Percentiles rank a stretch among this genome's conserved stretches.
Evolutionary conservation across 768 basidiomycete genomes (phyloP).

Genomic region (Tulasnella calospora): DNA sequence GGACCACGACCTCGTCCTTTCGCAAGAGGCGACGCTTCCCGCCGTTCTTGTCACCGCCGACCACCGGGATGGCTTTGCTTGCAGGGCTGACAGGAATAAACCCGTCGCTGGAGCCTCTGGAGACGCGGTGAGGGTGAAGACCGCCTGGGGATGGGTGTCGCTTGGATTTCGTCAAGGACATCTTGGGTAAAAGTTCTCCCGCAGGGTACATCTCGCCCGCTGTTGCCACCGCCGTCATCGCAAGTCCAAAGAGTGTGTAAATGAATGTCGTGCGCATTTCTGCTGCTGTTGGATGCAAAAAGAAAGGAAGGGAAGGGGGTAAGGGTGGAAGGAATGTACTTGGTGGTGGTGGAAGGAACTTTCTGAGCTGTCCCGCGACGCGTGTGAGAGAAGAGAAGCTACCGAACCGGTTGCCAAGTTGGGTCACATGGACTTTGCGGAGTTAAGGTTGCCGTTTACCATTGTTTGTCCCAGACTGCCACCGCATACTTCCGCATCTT

Average conservation of each 20-base stretch:
- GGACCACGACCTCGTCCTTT: neutral
- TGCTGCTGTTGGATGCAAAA: neutral
- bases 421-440: neutral
- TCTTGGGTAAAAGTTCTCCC: neutral
- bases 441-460: slow-evolving; percentile 3
- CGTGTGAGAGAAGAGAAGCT: neutral
- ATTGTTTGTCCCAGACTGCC: slow-evolving; percentile 7
- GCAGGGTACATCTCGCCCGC: neutral
- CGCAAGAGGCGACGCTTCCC: neutral
- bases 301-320: neutral
- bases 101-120: neutral
- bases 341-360: neutral
- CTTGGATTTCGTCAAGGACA: neutral
- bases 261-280: slow-evolving; percentile 2
- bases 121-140: neutral
- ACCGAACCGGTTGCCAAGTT: neutral
- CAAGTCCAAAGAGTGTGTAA: slow-evolving; percentile 1
- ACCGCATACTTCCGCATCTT: neutral
- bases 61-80: neutral
- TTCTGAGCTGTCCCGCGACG: neutral
- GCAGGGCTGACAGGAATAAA: neutral
- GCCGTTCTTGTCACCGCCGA: neutral
- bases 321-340: neutral
- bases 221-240: neutral
- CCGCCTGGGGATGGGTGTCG: neutral